phyloP scores from a whole-genome alignment of 306 rosid species.

The Castanea mollissima region DNA sequence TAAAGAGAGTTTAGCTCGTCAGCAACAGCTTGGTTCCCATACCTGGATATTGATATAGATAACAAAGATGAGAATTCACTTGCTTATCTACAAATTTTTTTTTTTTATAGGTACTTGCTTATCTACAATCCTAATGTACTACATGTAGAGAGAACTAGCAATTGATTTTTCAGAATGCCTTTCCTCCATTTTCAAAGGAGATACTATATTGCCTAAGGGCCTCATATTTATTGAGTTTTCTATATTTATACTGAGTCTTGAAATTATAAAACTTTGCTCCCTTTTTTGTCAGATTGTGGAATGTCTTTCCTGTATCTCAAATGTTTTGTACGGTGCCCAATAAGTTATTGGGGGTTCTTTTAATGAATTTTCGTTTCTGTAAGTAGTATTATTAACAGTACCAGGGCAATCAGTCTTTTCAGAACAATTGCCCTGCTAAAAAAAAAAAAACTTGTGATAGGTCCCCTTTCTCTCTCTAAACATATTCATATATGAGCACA shows the following conservation, averaged over 20 bases:
- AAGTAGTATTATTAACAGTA: too few species aligned
- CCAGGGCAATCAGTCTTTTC: too few species aligned
- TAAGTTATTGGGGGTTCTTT: too few species aligned
- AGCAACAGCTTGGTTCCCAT: slow-evolving; percentile 74
- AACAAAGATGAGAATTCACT: slow-evolving; percentile 10
- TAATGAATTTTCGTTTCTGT: too few species aligned
- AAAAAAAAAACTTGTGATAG: too few species aligned
- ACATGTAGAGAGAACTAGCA: neutral
- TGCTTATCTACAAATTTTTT: neutral
- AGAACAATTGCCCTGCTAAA: too few species aligned
- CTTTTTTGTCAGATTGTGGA: neutral
- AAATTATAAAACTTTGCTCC: neutral
- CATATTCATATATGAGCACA: too few species aligned
- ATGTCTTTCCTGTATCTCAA: too few species aligned
- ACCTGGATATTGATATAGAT: slow-evolving; percentile 47
- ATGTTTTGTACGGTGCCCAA: neutral
- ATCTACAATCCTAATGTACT: neutral
- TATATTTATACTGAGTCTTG: neutral
- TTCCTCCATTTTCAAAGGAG: neutral
- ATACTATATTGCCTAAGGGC: neutral
- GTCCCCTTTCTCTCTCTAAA: too few species aligned
- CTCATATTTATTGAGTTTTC: neutral
- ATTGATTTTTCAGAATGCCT: neutral
- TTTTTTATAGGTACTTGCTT: neutral
- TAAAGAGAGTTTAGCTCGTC: slow-evolving; percentile 73